These are phyloP conservation scores for Citrus inodora DNA, from an alignment of 345 rosid species.

Conservation along the genomic window DNA sequence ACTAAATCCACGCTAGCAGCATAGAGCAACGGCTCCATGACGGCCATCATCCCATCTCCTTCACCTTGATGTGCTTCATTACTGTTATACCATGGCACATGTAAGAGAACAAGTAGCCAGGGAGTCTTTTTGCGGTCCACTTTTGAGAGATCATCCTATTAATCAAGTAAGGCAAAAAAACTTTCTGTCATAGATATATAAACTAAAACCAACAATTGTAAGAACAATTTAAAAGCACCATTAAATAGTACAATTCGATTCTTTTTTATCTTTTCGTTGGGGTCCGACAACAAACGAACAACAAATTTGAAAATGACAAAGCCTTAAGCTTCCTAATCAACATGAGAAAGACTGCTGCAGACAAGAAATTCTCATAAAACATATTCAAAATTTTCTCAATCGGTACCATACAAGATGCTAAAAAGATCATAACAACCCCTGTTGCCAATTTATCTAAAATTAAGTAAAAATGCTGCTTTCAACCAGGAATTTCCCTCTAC, in stretches of 20 bases:
- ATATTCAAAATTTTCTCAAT: not conserved
- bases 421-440: not conserved
- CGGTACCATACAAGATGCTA: not conserved
- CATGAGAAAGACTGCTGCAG: not conserved
- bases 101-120: constrained; percentile 79
- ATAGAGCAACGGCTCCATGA: constrained; percentile 82
- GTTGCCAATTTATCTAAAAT: not conserved
- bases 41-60: constrained; percentile 78
- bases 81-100: constrained; percentile 96
- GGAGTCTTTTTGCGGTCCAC: constrained; percentile 84
- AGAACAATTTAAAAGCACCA: no score
- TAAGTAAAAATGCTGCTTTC: not conserved
- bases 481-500: not conserved
- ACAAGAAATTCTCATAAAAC: not conserved
- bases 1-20: constrained; percentile 76
- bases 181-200: not conserved
- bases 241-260: no score
- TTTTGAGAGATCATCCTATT: constrained; percentile 71
- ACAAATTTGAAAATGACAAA: no score
- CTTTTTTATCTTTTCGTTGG: no score
- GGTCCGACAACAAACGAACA: no score
- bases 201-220: no score
- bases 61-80: constrained; percentile 80
- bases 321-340: not conserved
- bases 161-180: constrained; percentile 10